Conservation (phyloP, 176 grass and related monocot genomes). For the Carex myosuroides region DNA sequence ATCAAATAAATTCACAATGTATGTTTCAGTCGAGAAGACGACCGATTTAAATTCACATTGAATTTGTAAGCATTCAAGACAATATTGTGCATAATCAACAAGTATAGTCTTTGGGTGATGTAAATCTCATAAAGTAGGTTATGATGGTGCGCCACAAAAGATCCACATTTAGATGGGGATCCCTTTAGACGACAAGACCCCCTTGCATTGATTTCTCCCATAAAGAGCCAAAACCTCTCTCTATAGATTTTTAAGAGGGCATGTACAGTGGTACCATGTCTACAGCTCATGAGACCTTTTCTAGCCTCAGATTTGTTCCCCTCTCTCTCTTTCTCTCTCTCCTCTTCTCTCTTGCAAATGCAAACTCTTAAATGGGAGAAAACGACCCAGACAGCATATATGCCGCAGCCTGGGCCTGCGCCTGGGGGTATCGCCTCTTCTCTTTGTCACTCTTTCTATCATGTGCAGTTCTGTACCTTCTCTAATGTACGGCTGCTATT, state of each 20-base stretch:
- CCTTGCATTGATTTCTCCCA: conserved; percentile 1
- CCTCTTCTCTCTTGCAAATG: neutral
- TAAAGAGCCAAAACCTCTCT: conserved; percentile 30
- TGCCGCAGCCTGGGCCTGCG: neutral
- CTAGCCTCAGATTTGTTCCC: conserved; percentile 18
- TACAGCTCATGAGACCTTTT: conserved; percentile 32
- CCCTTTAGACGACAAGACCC: neutral
- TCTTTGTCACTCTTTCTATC: conserved; percentile 1
- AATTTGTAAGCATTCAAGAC: too few relatives aligned
- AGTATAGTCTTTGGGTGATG: too few relatives aligned
- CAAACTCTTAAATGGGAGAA: conserved; percentile 16
- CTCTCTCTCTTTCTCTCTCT: neutral
- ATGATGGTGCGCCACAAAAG: neutral
- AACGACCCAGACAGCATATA: conserved; percentile 28
- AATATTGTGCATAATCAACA: too few relatives aligned
- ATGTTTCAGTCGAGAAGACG: too few relatives aligned
- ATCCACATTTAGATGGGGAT: neutral
- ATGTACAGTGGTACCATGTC: conserved; percentile 28
- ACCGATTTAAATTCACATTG: too few relatives aligned
- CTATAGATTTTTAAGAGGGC: conserved; percentile 14
- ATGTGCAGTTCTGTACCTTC: conserved; percentile 1
- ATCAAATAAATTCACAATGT: too few relatives aligned
- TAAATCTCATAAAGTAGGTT: too few relatives aligned
- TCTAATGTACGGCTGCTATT: neutral
- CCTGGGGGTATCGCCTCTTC: neutral